Evolutionary conservation across 352 stramenopile genomes (phyloP).

Genomic region (Aphanomyces euteiches): DNA sequence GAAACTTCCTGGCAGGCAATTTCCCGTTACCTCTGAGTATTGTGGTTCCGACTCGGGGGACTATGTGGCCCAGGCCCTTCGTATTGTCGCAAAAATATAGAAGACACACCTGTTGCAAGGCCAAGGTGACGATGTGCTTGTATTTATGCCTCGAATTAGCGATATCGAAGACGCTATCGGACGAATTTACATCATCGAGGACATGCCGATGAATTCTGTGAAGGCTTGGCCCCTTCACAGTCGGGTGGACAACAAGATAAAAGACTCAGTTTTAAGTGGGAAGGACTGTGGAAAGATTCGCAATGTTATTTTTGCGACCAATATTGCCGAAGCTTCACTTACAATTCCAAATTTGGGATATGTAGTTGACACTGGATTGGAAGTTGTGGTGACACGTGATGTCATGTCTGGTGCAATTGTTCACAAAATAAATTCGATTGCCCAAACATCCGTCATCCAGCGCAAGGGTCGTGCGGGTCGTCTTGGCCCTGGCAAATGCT

Average conservation of each 20-base stretch:
- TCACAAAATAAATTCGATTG: not conserved
- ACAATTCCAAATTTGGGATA: slow-evolving; percentile 88
- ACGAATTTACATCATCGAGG: slow-evolving; percentile 21
- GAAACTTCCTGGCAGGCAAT: slow-evolving; percentile 47
- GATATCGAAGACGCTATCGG: slow-evolving; percentile 35
- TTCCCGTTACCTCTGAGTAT: slow-evolving; percentile 33
- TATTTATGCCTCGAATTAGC: slow-evolving; percentile 35
- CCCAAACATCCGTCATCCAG: not conserved
- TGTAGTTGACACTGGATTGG: slow-evolving; percentile 36
- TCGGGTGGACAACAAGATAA: slow-evolving; percentile 32
- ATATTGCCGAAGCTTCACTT: slow-evolving; percentile 85
- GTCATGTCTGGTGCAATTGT: not conserved
- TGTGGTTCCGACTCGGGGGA: slow-evolving; percentile 11
- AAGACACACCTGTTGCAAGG: not conserved
- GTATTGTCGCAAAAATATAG: not conserved
- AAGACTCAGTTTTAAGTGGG: slow-evolving; percentile 30
- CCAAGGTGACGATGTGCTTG: slow-evolving; percentile 33
- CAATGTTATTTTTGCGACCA: slow-evolving; percentile 72
- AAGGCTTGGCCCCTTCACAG: slow-evolving; percentile 30
- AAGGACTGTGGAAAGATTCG: slow-evolving; percentile 22
- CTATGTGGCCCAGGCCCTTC: not conserved
- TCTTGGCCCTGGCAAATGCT: not conserved
- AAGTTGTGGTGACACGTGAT: slow-evolving; percentile 1
- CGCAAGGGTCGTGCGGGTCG: not conserved
- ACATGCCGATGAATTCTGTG: not conserved